Conservation (phyloP, 2,329 filamentous ascomycete species). For the Botrytis pseudocinerea region DNA sequence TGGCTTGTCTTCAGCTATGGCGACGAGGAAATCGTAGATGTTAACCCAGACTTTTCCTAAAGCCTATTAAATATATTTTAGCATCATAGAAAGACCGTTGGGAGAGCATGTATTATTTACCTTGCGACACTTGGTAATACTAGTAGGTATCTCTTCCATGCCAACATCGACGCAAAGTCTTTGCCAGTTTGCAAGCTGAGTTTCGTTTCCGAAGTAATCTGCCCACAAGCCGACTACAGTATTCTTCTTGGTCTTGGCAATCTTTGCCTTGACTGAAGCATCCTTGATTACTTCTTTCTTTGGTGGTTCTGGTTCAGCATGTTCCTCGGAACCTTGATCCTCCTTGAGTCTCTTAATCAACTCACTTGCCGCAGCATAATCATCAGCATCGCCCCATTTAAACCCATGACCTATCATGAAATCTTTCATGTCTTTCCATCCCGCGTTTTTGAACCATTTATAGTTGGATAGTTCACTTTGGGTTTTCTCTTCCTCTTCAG, state of each 20-base stretch:
- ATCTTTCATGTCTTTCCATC: background rate
- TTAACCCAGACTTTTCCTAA: constrained; percentile 49
- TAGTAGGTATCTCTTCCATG: constrained; percentile 43
- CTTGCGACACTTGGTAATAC: constrained; percentile 49
- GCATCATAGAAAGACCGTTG: background rate
- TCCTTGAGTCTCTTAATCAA: constrained; percentile 3
- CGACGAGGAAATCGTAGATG: constrained; percentile 50
- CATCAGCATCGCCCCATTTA: background rate
- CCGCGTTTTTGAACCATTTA: background rate
- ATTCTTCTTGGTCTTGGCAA: constrained; percentile 20
- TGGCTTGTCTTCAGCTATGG: constrained; percentile 34
- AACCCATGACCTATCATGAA: constrained; percentile 13
- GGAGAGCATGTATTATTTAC: constrained; percentile 38
- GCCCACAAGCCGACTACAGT: constrained; percentile 16
- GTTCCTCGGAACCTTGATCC: constrained; percentile 7
- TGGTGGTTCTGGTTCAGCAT: background rate
- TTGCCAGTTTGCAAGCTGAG: constrained; percentile 47
- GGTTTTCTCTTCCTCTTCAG: background rate
- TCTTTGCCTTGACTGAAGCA: background rate
- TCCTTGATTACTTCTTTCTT: background rate
- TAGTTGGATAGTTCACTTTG: background rate
- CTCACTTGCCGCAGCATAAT: background rate
- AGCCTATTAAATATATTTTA: constrained; percentile 40
- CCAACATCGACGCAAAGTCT: constrained; percentile 49
- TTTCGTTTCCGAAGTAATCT: constrained; percentile 34